Percentiles rank a stretch among this genome's conserved stretches.
phyloP scores from a whole-genome alignment of 495 filamentous ascomycete genomes.

The Hyphodiscus hymeniophilus region DNA sequence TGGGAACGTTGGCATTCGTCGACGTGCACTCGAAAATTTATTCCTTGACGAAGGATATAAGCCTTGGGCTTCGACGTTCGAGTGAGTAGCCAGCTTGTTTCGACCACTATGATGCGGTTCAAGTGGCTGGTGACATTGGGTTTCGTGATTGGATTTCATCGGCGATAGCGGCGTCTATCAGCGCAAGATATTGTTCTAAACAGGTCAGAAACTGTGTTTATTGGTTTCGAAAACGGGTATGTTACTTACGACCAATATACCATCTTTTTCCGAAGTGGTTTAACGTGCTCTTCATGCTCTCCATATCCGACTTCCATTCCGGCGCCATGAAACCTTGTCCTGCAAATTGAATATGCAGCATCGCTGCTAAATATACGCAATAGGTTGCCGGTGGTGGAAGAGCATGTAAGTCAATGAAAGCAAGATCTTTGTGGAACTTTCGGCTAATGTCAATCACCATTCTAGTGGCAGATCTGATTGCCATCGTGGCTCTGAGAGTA shows the following conservation, averaged over 20 bases:
- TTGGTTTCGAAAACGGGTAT: too few relatives aligned
- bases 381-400: slow-evolving; percentile 14
- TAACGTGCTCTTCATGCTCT: slow-evolving; percentile 9
- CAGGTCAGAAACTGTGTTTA: neutral
- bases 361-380: slow-evolving; percentile 6
- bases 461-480: slow-evolving; percentile 11
- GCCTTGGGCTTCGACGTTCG: slow-evolving; percentile 21
- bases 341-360: slow-evolving; percentile 14
- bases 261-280: slow-evolving; percentile 10
- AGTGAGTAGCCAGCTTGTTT: neutral
- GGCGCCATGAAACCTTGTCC: slow-evolving; percentile 8
- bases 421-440: slow-evolving; percentile 11
- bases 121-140: neutral
- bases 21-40: slow-evolving; percentile 41
- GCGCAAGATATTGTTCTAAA: slow-evolving; percentile 7
- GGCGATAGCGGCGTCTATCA: slow-evolving; percentile 5
- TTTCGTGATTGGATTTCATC: neutral
- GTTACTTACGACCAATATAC: slow-evolving; percentile 12
- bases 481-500: neutral
- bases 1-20: slow-evolving; percentile 46
- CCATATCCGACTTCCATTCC: slow-evolving; percentile 8
- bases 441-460: slow-evolving; percentile 15
- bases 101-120: neutral
- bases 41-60: slow-evolving; percentile 39
- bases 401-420: slow-evolving; percentile 10